phyloP scores from a whole-genome alignment of 441 rosid genomes.

The Adansonia rubrostipa region DNA sequence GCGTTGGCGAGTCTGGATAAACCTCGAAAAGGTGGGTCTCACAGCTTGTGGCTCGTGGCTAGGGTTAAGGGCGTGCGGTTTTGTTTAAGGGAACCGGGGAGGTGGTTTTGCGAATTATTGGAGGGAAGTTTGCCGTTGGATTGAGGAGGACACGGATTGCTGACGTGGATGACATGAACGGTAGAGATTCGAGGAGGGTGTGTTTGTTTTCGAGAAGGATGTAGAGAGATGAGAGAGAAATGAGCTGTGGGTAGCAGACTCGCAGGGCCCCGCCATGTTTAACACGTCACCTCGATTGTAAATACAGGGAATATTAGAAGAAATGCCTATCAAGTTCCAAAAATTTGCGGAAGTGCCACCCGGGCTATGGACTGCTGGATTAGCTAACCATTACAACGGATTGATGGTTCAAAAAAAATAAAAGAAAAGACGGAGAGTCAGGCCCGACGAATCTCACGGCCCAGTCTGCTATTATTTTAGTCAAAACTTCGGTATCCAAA shows the following conservation, averaged over 20 bases:
- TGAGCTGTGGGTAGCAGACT: not conserved
- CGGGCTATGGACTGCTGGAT: not conserved
- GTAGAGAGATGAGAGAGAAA: not conserved
- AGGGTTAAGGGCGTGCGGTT: constrained; percentile 25
- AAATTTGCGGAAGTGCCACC: constrained; percentile 34
- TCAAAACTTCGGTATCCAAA: no score
- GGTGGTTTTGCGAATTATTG: constrained; percentile 19
- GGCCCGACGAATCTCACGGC: not conserved
- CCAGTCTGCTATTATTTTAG: no score
- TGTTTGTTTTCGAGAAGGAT: constrained; percentile 50
- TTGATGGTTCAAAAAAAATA: not conserved
- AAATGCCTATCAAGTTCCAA: not conserved
- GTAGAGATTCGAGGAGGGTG: constrained; percentile 37
- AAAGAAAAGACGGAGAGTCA: not conserved
- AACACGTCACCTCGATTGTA: constrained; percentile 37
- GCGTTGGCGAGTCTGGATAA: constrained; percentile 26
- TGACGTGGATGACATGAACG: constrained; percentile 48
- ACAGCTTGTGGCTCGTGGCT: constrained; percentile 27
- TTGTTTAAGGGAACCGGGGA: not conserved
- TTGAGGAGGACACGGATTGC: constrained; percentile 35
- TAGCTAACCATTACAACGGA: not conserved
- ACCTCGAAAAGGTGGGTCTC: constrained; percentile 9
- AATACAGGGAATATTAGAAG: constrained; percentile 22
- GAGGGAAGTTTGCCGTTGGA: constrained; percentile 37
- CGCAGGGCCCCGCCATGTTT: constrained; percentile 14